A percentile compares a stretch with the other conserved stretches of the same genome.
Conservation (phyloP, 1,139 yeast species). For the Blastobotrys malaysiensis region DNA sequence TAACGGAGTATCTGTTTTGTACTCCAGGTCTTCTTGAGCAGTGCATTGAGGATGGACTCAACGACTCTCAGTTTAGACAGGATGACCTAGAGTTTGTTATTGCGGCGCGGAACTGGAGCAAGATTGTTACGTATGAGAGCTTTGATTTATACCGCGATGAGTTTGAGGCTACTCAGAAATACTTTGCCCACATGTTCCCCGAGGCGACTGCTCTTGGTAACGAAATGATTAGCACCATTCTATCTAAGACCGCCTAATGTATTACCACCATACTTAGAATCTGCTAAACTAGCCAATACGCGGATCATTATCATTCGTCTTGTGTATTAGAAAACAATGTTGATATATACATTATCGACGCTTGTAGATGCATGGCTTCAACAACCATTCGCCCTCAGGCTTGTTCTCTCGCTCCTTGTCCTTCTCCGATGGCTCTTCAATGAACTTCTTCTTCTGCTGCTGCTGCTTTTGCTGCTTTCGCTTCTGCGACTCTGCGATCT, state of each 20-base stretch:
- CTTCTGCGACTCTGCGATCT: conserved; percentile 50
- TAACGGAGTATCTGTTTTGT: conserved; percentile 84
- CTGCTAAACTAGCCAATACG: too few relatives aligned
- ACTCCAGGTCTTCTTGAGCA: conserved; percentile 76
- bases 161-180: conserved; percentile 73
- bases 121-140: conserved; percentile 69
- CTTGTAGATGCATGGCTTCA: conserved; percentile 53
- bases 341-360: too few relatives aligned
- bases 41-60: conserved; percentile 66
- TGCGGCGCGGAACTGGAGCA: conserved; percentile 60
- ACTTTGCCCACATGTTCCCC: conserved; percentile 78
- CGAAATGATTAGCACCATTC: conserved; percentile 88
- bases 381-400: conserved; percentile 82
- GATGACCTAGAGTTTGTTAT: conserved; percentile 67
- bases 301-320: too few relatives aligned
- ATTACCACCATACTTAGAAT: too few relatives aligned
- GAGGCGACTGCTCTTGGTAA: conserved; percentile 92
- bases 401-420: conserved; percentile 52
- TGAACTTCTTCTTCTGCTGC: conserved; percentile 51
- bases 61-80: conserved; percentile 63
- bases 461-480: conserved; percentile 25
- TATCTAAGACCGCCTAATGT: conserved; percentile 25
- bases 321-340: too few relatives aligned
- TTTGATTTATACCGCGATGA: conserved; percentile 64
- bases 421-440: conserved; percentile 57